Evolutionary conservation across 140 eudicot species (phyloP).

Genomic region (Anethum foeniculum): DNA sequence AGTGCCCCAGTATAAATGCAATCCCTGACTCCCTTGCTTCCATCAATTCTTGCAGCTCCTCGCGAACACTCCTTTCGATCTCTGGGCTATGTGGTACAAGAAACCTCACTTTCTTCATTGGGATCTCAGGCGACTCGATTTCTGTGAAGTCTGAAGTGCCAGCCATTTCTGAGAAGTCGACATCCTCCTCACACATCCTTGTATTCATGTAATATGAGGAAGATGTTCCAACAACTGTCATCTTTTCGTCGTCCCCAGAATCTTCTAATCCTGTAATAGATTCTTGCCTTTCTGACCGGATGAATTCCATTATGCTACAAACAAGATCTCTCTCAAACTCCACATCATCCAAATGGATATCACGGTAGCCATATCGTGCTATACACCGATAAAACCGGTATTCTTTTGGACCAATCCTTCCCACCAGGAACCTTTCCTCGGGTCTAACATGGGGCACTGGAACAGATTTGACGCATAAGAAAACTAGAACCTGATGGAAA

Average conservation of each 20-base stretch:
- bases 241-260: slow-evolving; percentile 40
- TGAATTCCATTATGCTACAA: slow-evolving; percentile 77
- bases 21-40: slow-evolving; percentile 92
- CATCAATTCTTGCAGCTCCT: slow-evolving; percentile 68
- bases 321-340: slow-evolving; percentile 86
- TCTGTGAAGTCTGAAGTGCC: slow-evolving; percentile 31
- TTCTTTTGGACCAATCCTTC: slow-evolving; percentile 83
- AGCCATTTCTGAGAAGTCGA: slow-evolving; percentile 16
- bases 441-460: slow-evolving; percentile 93
- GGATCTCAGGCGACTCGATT: slow-evolving; percentile 28
- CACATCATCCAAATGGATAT: slow-evolving; percentile 63
- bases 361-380: slow-evolving; percentile 85
- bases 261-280: slow-evolving; percentile 17
- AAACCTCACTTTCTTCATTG: slow-evolving; percentile 67
- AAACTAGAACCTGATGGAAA: slow-evolving; percentile 83
- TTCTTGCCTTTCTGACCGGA: slow-evolving; percentile 45
- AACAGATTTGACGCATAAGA: slow-evolving; percentile 77
- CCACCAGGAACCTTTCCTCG: slow-evolving; percentile 86
- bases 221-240: slow-evolving; percentile 62
- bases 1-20: slow-evolving; percentile 77
- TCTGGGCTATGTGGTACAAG: slow-evolving; percentile 59
- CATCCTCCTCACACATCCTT: slow-evolving; percentile 35
- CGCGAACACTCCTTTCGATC: slow-evolving; percentile 39
- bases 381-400: slow-evolving; percentile 75
- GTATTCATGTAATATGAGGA: slow-evolving; percentile 40